Evolutionary conservation across 176 grass and related monocot species (phyloP).

Genomic region (Juncus inflexus): DNA sequence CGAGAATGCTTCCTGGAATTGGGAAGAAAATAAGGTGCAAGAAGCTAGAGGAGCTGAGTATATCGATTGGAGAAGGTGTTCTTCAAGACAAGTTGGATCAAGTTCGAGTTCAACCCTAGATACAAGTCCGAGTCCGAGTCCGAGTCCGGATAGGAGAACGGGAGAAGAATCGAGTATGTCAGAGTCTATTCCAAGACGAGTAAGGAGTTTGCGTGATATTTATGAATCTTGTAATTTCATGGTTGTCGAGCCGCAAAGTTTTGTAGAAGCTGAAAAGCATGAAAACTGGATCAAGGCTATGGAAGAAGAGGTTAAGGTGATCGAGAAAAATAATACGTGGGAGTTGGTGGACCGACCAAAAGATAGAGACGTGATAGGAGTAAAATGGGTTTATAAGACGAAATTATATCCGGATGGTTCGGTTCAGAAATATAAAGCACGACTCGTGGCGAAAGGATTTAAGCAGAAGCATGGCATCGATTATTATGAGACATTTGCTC

Average conservation of each 20-base stretch:
- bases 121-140: not conserved
- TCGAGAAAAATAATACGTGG: conserved; percentile 24
- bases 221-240: conserved; percentile 17
- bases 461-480: conserved; percentile 17
- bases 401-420: conserved; percentile 18
- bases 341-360: conserved; percentile 8
- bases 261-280: not conserved
- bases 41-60: not conserved
- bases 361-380: not conserved
- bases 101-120: not conserved
- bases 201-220: conserved; percentile 1
- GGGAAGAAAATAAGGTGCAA: not conserved
- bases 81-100: not conserved
- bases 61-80: not conserved
- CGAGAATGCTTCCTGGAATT: conserved; percentile 2
- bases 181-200: not conserved
- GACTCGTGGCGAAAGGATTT: conserved; percentile 15
- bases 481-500: conserved; percentile 18
- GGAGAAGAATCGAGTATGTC: not conserved
- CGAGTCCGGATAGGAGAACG: not conserved
- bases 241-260: conserved; percentile 8
- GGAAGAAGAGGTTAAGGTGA: conserved; percentile 23
- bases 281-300: conserved; percentile 12
- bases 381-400: conserved; percentile 14
- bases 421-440: conserved; percentile 8